These are phyloP conservation scores for Amorphotheca resinae DNA, from an alignment of 495 filamentous ascomycete genomes.

Conservation along the genomic window DNA sequence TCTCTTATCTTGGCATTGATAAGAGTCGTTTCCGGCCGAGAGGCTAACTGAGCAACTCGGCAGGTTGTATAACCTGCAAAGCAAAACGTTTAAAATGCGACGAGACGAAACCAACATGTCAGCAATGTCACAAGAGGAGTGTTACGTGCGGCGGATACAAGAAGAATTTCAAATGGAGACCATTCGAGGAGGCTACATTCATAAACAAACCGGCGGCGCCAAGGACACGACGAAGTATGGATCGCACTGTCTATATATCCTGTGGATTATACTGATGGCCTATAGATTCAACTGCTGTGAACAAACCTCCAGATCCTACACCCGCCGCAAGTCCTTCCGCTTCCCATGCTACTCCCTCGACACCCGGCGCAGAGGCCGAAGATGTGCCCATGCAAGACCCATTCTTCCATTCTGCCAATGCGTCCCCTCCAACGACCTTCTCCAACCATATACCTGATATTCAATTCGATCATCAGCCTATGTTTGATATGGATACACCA, in stretches of 20 bases:
- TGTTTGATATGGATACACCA: conserved; percentile 20
- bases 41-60: conserved; percentile 7
- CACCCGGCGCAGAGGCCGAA: conserved; percentile 11
- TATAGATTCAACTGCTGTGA: conserved; percentile 8
- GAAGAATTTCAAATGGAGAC: conserved; percentile 76
- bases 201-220: conserved; percentile 31
- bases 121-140: conserved; percentile 58
- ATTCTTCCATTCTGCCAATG: conserved; percentile 17
- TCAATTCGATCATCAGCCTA: conserved; percentile 15
- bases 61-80: conserved; percentile 75
- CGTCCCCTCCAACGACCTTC: conserved; percentile 8
- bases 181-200: conserved; percentile 58
- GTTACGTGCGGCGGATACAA: conserved; percentile 69
- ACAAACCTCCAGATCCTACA: conserved; percentile 10
- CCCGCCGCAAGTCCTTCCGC: conserved; percentile 11
- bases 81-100: conserved; percentile 73
- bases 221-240: conserved; percentile 39
- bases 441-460: conserved; percentile 7
- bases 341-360: conserved; percentile 14
- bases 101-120: conserved; percentile 63
- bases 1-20: conserved; percentile 17
- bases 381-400: conserved; percentile 14
- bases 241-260: background rate
- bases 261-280: conserved; percentile 4
- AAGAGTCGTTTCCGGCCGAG: background rate